These are phyloP conservation scores for Ophiostoma perfectum DNA, from an alignment of 2,329 filamentous ascomycete species.

Conservation along the genomic window DNA sequence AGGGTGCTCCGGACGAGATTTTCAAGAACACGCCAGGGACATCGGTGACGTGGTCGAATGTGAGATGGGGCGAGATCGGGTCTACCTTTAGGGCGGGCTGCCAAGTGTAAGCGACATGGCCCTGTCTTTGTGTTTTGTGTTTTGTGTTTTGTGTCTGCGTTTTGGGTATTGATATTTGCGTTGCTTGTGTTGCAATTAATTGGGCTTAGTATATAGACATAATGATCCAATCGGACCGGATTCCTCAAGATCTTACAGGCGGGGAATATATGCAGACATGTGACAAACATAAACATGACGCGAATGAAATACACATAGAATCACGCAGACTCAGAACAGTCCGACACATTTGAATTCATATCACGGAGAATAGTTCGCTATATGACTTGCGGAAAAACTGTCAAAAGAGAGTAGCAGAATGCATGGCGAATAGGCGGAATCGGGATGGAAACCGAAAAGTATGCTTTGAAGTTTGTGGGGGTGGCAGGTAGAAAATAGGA, in stretches of 20 bases:
- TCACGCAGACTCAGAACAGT: background rate
- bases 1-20: conserved; percentile 48
- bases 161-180: background rate
- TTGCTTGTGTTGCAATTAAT: background rate
- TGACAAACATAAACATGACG: background rate
- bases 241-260: background rate
- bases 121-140: background rate
- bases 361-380: too few relatives aligned
- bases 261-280: background rate
- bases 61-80: conserved; percentile 57
- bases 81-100: conserved; percentile 37
- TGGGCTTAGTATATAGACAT: background rate
- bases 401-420: too few relatives aligned
- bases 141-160: background rate
- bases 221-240: background rate
- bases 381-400: too few relatives aligned
- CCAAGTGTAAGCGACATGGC: too few relatives aligned
- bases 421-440: too few relatives aligned
- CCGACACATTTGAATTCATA: background rate
- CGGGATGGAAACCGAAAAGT: too few relatives aligned
- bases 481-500: background rate
- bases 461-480: background rate
- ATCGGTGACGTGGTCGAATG: conserved; percentile 50
- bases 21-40: conserved; percentile 43
- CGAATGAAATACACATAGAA: background rate